phyloP scores from a whole-genome alignment of 441 rosid genomes.

The Arabidopsis hybrid region DNA sequence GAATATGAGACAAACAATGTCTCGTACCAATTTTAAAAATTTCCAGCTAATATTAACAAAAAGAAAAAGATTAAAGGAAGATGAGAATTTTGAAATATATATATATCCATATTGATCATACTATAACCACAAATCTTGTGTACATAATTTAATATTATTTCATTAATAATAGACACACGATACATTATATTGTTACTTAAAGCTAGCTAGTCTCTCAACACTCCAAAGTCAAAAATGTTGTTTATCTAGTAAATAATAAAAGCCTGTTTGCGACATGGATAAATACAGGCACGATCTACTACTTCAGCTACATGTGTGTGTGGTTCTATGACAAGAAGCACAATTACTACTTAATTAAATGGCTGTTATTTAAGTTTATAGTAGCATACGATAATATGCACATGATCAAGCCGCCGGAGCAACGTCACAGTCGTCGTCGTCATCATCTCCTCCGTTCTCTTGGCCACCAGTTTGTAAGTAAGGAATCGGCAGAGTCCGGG shows the following conservation, averaged over 20 bases:
- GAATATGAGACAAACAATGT: constrained; percentile 15
- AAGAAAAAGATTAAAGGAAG: background rate
- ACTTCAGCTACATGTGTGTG: constrained; percentile 25
- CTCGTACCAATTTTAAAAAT: background rate
- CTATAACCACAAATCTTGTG: constrained; percentile 15
- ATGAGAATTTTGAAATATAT: background rate
- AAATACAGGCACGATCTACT: constrained; percentile 7
- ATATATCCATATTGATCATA: background rate
- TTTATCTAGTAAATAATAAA: background rate
- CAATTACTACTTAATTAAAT: constrained; percentile 18
- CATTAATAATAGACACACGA: constrained; percentile 15
- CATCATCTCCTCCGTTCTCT: constrained; percentile 47
- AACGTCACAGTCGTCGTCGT: constrained; percentile 45
- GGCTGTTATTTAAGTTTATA: constrained; percentile 19
- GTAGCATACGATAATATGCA: constrained; percentile 32
- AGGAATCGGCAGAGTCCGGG: constrained; percentile 23
- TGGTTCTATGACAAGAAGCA: constrained; percentile 27
- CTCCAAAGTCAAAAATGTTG: constrained; percentile 41
- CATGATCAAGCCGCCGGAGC: constrained; percentile 47
- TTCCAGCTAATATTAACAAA: background rate
- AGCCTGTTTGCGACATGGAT: constrained; percentile 32
- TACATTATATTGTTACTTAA: constrained; percentile 29
- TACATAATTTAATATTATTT: constrained; percentile 18
- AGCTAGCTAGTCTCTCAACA: constrained; percentile 40
- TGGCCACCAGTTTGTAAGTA: constrained; percentile 29